Base-by-base conservation (phyloP, 345 rosid genomes). In the Raphanus raphanistrum region DNA sequence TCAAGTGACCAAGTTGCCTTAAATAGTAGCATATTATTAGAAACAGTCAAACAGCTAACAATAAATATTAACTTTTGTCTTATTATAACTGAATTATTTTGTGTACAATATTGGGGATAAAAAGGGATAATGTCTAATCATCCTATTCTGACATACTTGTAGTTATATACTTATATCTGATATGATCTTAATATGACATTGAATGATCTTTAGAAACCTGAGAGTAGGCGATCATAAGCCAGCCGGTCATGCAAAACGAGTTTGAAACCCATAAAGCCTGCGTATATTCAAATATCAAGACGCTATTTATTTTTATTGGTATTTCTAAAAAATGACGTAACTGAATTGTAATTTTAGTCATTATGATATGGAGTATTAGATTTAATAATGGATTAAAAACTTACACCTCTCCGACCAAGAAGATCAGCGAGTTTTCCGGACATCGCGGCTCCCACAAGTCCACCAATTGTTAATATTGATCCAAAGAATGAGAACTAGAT, bases 401-500 rank as follows among this genome's bases (percentile, higher is more conserved):
- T 85, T 86, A 90, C 98, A 28, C 83, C 88, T 83, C 87, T 86
- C 68, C 95, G 85, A 73, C 97, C 97, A 25, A 87, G 79, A 61
- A 74, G 64, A 86, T 93, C 97, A n/a, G 97, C 92, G 54, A 87
- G 70, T 77, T 68, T 87, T 69, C 98, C 97, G 4, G 93, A 90
- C 83, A 87, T 75, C 8, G 85, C 84, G 2, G 97, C 97, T 33
- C 98, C 98, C 58, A 93, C 68, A 85, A 90, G 90, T 52, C 93
- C 98, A 70, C 98, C 98, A 73, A 88, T 79, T 0, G 95, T 91
- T 80, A 93, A 77, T 80, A 91, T 83, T 5, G 97, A 89, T 41
- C 92, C 97, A 58, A 93, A 93, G 68, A 91, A 73, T 8, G 98
- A 91, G 80, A 84, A 93, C 98, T 93, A 85, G 86, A 80, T 73